phyloP scores from a whole-genome alignment of 495 filamentous ascomycete species.

The Aspergillus bridgeri region DNA sequence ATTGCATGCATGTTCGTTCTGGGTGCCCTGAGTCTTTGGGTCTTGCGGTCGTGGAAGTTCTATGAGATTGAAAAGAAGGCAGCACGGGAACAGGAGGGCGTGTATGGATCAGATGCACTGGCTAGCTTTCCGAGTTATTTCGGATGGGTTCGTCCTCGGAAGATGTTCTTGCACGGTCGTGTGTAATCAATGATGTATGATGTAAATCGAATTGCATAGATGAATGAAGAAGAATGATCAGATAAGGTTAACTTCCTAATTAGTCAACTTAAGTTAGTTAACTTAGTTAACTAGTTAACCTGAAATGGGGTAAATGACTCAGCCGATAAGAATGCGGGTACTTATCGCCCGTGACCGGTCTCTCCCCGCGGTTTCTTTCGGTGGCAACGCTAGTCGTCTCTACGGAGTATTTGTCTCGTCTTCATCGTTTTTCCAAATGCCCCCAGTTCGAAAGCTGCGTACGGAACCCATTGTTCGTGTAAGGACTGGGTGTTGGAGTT shows the following conservation, averaged over 20 bases:
- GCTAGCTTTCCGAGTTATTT: slow-evolving; percentile 8
- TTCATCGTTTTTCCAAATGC: slow-evolving; percentile 18
- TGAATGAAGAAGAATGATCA: too few relatives aligned
- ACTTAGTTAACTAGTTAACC: too few relatives aligned
- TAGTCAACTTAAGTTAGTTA: too few relatives aligned
- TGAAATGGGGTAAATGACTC: too few relatives aligned
- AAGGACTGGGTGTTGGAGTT: slow-evolving; percentile 76
- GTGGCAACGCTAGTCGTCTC: background rate
- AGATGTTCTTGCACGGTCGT: slow-evolving; percentile 11
- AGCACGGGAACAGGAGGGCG: slow-evolving; percentile 4
- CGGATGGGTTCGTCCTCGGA: slow-evolving; percentile 10
- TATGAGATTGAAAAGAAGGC: slow-evolving; percentile 19
- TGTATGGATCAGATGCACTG: background rate
- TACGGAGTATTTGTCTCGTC: background rate
- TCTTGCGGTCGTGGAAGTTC: slow-evolving; percentile 36
- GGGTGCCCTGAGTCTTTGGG: slow-evolving; percentile 49
- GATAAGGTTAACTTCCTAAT: too few relatives aligned
- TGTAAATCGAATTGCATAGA: background rate
- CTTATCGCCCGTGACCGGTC: background rate
- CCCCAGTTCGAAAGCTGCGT: slow-evolving; percentile 27
- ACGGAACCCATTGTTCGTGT: slow-evolving; percentile 35
- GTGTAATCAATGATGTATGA: slow-evolving; percentile 5
- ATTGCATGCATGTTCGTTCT: slow-evolving; percentile 58
- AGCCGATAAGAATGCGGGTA: background rate
- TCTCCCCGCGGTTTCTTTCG: background rate